Percentiles rank a stretch among this genome's conserved stretches.
These are phyloP conservation scores for Peziza echinospora DNA, from an alignment of 495 filamentous ascomycete genomes.

Conservation along the genomic window DNA sequence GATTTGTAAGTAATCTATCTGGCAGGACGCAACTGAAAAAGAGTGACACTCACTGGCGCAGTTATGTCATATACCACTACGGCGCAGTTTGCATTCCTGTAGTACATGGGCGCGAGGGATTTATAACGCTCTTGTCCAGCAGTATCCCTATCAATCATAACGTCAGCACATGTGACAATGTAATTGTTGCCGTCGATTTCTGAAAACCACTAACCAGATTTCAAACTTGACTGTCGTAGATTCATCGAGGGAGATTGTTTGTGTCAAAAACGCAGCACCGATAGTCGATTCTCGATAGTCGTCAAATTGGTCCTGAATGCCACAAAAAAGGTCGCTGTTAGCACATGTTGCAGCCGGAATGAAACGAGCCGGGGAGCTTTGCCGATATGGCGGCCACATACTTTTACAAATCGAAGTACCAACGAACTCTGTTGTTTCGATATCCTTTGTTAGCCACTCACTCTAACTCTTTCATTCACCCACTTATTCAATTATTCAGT, in stretches of 20 bases:
- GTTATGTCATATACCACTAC: constrained; percentile 99
- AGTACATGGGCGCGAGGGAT: constrained; percentile 97
- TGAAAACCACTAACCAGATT: constrained; percentile 46
- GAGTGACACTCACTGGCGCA: constrained; percentile 67
- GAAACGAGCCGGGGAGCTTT: not conserved
- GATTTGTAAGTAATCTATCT: no score
- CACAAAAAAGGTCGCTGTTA: constrained; percentile 6
- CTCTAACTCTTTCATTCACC: no score
- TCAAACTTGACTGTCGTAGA: constrained; percentile 98
- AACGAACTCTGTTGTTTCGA: constrained; percentile 92
- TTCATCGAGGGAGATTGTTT: constrained; percentile 94
- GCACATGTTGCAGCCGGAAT: not conserved
- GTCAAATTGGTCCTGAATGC: constrained; percentile 85
- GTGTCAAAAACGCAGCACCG: constrained; percentile 94
- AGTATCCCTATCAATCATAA: constrained; percentile 38
- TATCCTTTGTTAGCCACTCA: no score
- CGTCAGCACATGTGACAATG: not conserved
- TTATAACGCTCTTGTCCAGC: constrained; percentile 97
- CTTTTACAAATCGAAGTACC: constrained; percentile 94
- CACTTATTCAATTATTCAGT: not conserved
- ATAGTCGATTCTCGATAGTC: constrained; percentile 98
- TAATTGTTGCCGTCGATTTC: no score
- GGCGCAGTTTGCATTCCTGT: constrained; percentile 94
- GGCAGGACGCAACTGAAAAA: not conserved
- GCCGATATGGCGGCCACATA: constrained; percentile 22